Percentiles rank a stretch among this genome's conserved stretches.
Conservation (phyloP, 108 stramenopile species). For the Pseudonitzschia delicatissima region DNA sequence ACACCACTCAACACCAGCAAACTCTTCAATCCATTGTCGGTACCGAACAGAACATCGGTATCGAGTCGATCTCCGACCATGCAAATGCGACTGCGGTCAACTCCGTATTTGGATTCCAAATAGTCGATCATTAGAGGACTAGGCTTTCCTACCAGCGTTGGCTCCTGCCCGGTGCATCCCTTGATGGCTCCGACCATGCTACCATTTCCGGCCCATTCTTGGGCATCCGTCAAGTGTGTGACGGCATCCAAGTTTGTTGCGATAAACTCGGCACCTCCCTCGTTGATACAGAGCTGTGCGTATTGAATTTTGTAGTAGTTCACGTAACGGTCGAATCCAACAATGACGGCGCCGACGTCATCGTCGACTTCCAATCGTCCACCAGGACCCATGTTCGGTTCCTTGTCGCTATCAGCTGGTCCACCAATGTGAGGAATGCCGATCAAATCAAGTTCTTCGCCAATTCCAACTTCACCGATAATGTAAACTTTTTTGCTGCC, state of each 20-base stretch:
- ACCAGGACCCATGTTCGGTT: slow-evolving; percentile 89
- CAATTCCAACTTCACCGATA: slow-evolving; percentile 94
- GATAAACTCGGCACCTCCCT: slow-evolving; percentile 93
- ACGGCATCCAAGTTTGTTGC: slow-evolving; percentile 98
- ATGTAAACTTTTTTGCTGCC: slow-evolving; percentile 97
- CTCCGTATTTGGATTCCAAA: slow-evolving; percentile 78
- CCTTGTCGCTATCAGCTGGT: slow-evolving; percentile 81
- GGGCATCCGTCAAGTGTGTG: slow-evolving; percentile 96
- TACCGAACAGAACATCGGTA: slow-evolving; percentile 97
- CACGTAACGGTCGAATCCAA: slow-evolving; percentile 93
- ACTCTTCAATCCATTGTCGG: slow-evolving; percentile 94
- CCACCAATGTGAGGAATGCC: slow-evolving; percentile 94
- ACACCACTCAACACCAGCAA: slow-evolving; percentile 94
- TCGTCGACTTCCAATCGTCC: slow-evolving; percentile 81
- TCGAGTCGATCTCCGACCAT: slow-evolving; percentile 99
- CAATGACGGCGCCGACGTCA: slow-evolving; percentile 91
- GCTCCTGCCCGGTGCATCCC: slow-evolving; percentile 97
- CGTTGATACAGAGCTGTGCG: slow-evolving; percentile 96
- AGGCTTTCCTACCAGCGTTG: slow-evolving; percentile 96
- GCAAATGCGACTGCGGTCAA: slow-evolving; percentile 83
- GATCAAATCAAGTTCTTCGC: slow-evolving; percentile 95
- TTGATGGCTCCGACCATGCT: slow-evolving; percentile 87
- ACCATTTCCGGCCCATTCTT: slow-evolving; percentile 98
- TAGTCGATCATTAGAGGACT: slow-evolving; percentile 98
- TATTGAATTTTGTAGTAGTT: slow-evolving; percentile 99